Percentiles rank a stretch among this genome's conserved stretches.
phyloP scores from a whole-genome alignment of 495 filamentous ascomycete genomes.

The Lasiosphaeria hispida region DNA sequence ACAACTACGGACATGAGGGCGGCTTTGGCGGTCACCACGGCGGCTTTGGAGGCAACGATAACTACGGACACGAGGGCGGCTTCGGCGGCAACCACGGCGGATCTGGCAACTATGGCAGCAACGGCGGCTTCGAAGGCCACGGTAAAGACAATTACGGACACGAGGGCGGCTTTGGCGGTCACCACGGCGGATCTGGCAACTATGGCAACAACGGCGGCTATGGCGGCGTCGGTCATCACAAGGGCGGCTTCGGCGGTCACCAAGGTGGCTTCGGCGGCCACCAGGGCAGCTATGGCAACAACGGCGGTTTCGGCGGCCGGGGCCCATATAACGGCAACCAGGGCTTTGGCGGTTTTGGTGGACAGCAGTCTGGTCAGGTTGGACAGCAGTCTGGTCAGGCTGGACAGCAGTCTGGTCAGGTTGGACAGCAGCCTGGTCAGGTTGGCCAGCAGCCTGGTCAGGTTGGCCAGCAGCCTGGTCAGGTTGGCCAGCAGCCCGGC shows the following conservation, averaged over 20 bases:
- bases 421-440: background rate
- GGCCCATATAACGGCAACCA: background rate
- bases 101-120: constrained; percentile 1
- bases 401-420: background rate
- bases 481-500: too few relatives aligned
- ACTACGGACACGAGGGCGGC: background rate
- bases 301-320: background rate
- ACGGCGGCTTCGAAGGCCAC: background rate
- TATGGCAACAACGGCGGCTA: constrained; percentile 1
- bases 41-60: background rate
- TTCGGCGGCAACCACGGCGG: background rate
- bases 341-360: background rate
- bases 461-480: too few relatives aligned
- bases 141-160: background rate
- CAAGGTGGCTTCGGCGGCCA: background rate
- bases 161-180: background rate
- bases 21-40: background rate
- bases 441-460: too few relatives aligned
- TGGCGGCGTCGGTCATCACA: background rate
- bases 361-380: background rate
- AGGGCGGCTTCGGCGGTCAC: background rate
- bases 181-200: background rate
- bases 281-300: background rate
- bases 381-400: background rate
- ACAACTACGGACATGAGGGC: background rate